Base-by-base conservation (phyloP, 345 rosid species). In the Boechera retrofracta region DNA sequence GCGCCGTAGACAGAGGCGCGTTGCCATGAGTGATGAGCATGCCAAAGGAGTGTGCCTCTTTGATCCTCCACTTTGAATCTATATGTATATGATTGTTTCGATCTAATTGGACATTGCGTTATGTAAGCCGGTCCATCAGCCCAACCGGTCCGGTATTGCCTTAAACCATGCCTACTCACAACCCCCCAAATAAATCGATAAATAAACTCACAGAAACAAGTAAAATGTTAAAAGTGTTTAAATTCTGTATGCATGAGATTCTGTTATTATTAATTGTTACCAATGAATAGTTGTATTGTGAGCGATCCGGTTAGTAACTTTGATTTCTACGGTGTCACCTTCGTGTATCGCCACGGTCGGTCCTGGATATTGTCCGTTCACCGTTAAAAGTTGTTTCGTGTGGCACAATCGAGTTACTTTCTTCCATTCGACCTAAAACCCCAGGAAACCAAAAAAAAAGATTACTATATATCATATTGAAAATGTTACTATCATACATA, bases 41-140 rank as follows among this genome's bases (percentile, higher is more conserved):
- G 94, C 94, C 91, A 87, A 4, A 79, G 60, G 9, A 89, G 85
- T 7, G 90, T 89, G 24, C 91, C 94, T 76, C 90, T 85, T 77
- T 87, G 91, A 36, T 80, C 80, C 7, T 7, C 69, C 9, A 87
- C 87, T 4, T 52, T 77, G 84, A 89, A 87, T 64, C 76, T 76
- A 78, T 89, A 89, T 2, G 86, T 81, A 68, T 85, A 89, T 41
- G 89, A 60, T 42, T 83, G 78, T 31, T 87, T 87, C 69, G 78
- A 77, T 81, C 78, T 69, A 2, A 89, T 84, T 2, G 94, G 94
- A 74, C 94, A 89, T 5, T 89, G 91, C 10, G 91, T 87, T 16
- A 89, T 10, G 64, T 89, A 89, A 35, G 93, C 87, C 7, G 91
- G 91, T 52, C 93, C 93, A 58, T 89, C 91, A 0, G 91, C 88